These are phyloP conservation scores for Arthrinium phaeospermum DNA, from an alignment of 2,329 filamentous ascomycete species.

Conservation along the genomic window DNA sequence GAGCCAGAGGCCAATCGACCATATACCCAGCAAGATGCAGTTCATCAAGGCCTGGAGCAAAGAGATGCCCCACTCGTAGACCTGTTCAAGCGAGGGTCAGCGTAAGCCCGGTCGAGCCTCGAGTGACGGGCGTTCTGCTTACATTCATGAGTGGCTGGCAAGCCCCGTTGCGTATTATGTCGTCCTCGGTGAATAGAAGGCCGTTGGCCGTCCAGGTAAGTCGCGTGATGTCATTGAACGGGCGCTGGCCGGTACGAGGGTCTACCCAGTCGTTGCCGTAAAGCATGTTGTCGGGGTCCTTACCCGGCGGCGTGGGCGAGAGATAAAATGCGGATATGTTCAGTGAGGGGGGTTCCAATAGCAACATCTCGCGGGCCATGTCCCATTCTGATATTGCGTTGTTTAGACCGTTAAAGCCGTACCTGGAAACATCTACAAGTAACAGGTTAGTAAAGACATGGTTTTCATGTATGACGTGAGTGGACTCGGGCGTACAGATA, in stretches of 20 bases:
- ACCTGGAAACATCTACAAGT: neutral
- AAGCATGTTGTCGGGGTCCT: neutral
- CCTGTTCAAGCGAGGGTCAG: neutral
- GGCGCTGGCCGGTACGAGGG: neutral
- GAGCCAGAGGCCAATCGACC: neutral
- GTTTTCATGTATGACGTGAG: neutral
- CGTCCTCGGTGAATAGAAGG: neutral
- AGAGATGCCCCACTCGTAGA: neutral
- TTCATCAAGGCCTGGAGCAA: neutral
- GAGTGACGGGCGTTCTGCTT: neutral
- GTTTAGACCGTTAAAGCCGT: neutral
- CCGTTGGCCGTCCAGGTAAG: neutral
- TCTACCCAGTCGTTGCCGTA: neutral
- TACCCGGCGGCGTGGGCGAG: no score
- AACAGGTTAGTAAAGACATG: neutral
- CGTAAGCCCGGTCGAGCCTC: no score
- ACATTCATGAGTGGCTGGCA: neutral
- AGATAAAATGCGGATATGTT: neutral
- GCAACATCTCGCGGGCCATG: neutral
- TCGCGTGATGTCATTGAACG: neutral
- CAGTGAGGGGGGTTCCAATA: neutral
- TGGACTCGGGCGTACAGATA: neutral
- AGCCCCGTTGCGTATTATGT: neutral
- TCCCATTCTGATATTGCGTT: neutral
- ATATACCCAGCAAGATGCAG: neutral